These are phyloP conservation scores for Acacia melanoxylon DNA, from an alignment of 306 rosid genomes.

Conservation along the genomic window DNA sequence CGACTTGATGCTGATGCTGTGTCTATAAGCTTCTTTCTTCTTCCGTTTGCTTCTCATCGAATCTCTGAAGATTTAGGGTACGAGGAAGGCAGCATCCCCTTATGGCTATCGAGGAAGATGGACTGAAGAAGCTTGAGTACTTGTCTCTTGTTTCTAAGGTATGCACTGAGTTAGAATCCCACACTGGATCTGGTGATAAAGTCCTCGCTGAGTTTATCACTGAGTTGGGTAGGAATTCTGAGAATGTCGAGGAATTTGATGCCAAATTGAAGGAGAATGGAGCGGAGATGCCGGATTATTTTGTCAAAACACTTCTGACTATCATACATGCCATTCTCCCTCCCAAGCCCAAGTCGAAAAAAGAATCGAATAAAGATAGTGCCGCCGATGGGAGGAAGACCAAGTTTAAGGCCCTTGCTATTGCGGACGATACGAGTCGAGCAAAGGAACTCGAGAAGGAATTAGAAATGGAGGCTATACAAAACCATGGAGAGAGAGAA, in stretches of 20 bases:
- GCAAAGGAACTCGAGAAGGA: conserved; percentile 66
- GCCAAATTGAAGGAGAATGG: conserved; percentile 66
- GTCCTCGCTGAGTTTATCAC: conserved; percentile 77
- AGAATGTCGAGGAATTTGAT: conserved; percentile 62
- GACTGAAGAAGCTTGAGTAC: conserved; percentile 68
- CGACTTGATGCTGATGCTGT: neutral
- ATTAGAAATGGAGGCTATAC: conserved; percentile 54
- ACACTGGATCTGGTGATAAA: conserved; percentile 72
- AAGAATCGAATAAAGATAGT: conserved; percentile 44
- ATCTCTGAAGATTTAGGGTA: neutral
- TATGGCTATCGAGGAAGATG: conserved; percentile 55
- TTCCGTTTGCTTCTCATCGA: neutral
- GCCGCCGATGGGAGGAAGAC: conserved; percentile 45
- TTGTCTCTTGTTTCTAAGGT: conserved; percentile 81
- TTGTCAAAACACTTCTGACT: conserved; percentile 59
- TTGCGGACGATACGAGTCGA: conserved; percentile 57
- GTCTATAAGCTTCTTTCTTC: neutral
- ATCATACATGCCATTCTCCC: conserved; percentile 76
- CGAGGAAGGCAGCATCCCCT: neutral
- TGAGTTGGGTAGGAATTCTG: conserved; percentile 60
- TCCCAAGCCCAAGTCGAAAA: conserved; percentile 46
- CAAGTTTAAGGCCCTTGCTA: conserved; percentile 62
- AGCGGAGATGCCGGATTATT: conserved; percentile 71
- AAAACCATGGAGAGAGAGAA: conserved; percentile 33
- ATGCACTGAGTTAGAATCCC: conserved; percentile 73